Conservation (phyloP, 2,329 filamentous ascomycete species). For the Diaporthe longicolla region DNA sequence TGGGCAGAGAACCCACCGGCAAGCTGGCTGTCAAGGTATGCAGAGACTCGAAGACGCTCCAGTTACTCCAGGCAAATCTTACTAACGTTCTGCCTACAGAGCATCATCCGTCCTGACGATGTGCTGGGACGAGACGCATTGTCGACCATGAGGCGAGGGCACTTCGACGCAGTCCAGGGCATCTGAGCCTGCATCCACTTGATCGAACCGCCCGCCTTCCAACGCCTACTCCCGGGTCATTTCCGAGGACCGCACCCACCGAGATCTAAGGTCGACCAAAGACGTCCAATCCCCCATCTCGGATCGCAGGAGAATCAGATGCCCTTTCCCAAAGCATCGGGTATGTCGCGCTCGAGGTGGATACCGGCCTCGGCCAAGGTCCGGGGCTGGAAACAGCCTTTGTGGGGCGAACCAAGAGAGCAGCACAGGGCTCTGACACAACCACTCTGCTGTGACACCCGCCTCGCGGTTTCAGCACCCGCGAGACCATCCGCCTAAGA, state of each 20-base stretch:
- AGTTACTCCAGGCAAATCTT: not conserved
- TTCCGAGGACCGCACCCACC: conserved; percentile 13
- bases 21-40: conserved; percentile 39
- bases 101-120: conserved; percentile 38
- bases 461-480: conserved; percentile 37
- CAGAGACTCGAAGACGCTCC: not conserved
- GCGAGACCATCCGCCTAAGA: not conserved
- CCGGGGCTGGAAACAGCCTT: not conserved
- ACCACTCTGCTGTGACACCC: conserved; percentile 8
- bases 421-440: conserved; percentile 29
- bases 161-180: conserved; percentile 18
- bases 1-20: conserved; percentile 35
- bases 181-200: not conserved
- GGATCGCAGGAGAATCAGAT: not conserved
- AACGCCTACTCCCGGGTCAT: conserved; percentile 11
- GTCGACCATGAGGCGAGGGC: conserved; percentile 29
- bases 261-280: not conserved
- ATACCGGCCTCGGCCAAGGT: conserved; percentile 4
- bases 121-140: conserved; percentile 37
- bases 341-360: conserved; percentile 19
- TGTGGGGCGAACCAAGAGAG: not conserved
- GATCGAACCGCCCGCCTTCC: conserved; percentile 2
- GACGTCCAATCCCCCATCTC: not conserved
- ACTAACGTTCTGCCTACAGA: conserved; percentile 21
- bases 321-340: conserved; percentile 20